phyloP scores from a whole-genome alignment of 139 green algal species.

The Chlorella sp. region DNA sequence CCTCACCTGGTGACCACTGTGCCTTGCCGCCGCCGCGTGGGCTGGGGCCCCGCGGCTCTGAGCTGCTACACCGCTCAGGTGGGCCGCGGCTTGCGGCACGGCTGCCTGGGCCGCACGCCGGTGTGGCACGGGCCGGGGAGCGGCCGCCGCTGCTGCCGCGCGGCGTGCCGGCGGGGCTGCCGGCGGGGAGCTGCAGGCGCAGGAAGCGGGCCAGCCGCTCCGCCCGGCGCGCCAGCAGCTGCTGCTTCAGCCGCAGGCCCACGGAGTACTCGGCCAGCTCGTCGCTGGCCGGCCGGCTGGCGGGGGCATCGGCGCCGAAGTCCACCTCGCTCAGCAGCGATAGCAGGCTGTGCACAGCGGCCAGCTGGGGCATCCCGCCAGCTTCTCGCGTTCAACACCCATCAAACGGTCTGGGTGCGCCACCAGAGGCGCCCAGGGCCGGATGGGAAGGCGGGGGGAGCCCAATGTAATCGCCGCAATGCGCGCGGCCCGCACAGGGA shows the following conservation, averaged over 20 bases:
- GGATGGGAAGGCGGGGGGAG: too few relatives aligned
- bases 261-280: neutral
- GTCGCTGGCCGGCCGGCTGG: neutral
- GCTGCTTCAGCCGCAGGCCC: slow-evolving; percentile 17
- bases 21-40: neutral
- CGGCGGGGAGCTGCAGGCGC: neutral
- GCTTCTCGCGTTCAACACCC: too few relatives aligned
- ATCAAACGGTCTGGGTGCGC: too few relatives aligned
- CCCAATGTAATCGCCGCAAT: too few relatives aligned
- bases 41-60: too few relatives aligned
- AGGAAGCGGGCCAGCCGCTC: slow-evolving; percentile 19
- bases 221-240: neutral
- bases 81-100: neutral
- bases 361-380: too few relatives aligned
- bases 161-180: neutral
- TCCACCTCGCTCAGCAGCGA: neutral
- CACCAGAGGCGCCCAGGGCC: too few relatives aligned
- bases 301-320: neutral
- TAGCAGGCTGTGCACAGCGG: neutral
- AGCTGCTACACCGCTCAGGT: too few relatives aligned
- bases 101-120: neutral
- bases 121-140: neutral
- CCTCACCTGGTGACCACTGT: neutral
- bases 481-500: too few relatives aligned
- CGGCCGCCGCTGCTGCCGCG: neutral